These are phyloP conservation scores for Earliella scabrosa DNA, from an alignment of 1,284 basidiomycete species.

Conservation along the genomic window DNA sequence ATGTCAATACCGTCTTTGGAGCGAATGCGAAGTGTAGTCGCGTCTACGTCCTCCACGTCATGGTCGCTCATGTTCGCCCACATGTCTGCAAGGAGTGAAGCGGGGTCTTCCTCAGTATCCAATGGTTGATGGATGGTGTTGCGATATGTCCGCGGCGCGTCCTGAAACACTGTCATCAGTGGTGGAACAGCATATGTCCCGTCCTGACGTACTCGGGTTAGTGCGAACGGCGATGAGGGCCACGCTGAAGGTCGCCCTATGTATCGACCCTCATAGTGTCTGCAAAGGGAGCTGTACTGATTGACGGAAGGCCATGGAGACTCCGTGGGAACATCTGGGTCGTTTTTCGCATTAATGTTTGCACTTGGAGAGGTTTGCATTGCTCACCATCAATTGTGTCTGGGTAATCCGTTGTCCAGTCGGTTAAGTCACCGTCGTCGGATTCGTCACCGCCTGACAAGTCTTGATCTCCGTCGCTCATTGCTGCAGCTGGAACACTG, in stretches of 20 bases:
- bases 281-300: conserved; percentile 32
- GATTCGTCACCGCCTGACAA: conserved; percentile 77
- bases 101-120: not conserved
- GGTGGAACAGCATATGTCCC: not conserved
- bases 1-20: conserved; percentile 21
- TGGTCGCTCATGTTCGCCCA: not conserved
- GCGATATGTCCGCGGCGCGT: not conserved
- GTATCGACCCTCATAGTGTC: conserved; percentile 35
- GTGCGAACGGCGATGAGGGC: conserved; percentile 43
- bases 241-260: conserved; percentile 38
- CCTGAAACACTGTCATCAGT: not conserved
- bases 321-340: conserved; percentile 15
- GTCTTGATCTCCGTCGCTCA: conserved; percentile 51
- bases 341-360: not conserved
- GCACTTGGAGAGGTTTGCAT: not conserved
- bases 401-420: conserved; percentile 62
- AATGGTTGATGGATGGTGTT: not conserved
- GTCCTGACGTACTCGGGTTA: conserved; percentile 29
- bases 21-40: conserved; percentile 23
- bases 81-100: not conserved
- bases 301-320: conserved; percentile 20
- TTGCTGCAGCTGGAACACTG: conserved; percentile 35
- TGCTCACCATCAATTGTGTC: conserved; percentile 37
- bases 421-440: conserved; percentile 70
- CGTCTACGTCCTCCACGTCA: conserved; percentile 14